Percentiles rank a stretch among this genome's conserved stretches.
Conservation (phyloP, 2,329 filamentous ascomycete genomes). For the Stagonosporopsis tanaceti region DNA sequence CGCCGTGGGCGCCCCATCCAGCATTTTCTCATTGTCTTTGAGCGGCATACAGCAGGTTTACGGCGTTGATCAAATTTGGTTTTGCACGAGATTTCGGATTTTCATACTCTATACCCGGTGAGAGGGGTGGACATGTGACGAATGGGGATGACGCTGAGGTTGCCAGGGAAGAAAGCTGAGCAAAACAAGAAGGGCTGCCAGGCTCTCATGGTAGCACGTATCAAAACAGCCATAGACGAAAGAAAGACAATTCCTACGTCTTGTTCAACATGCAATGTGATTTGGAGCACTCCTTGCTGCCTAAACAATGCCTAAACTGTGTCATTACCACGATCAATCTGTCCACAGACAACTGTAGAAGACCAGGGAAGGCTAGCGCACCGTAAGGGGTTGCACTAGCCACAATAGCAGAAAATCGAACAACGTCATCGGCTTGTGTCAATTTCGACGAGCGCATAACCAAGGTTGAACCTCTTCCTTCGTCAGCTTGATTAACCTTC, state of each 20-base stretch:
- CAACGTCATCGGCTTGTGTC: conserved; percentile 34
- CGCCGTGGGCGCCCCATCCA: conserved; percentile 4
- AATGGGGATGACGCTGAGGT: background rate
- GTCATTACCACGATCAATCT: conserved; percentile 17
- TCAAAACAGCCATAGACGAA: conserved; percentile 16
- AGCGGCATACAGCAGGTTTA: conserved; percentile 15
- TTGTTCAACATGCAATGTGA: background rate
- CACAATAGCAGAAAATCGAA: conserved; percentile 26
- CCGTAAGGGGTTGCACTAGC: conserved; percentile 27
- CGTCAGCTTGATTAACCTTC: background rate
- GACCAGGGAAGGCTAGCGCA: conserved; percentile 14
- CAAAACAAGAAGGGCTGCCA: background rate
- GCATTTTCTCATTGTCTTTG: conserved; percentile 2
- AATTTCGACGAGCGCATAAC: conserved; percentile 1
- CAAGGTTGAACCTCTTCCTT: conserved; percentile 2
- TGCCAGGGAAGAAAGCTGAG: background rate
- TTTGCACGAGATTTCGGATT: background rate
- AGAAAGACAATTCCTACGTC: background rate
- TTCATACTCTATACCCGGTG: conserved; percentile 14
- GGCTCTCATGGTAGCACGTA: background rate
- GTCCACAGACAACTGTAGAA: conserved; percentile 23
- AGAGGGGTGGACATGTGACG: background rate
- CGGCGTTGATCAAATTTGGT: conserved; percentile 3
- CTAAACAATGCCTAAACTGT: background rate
- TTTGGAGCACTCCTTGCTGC: background rate